Base-by-base conservation (phyloP, 2,329 filamentous ascomycete genomes). In the Fusarium dimerum region DNA sequence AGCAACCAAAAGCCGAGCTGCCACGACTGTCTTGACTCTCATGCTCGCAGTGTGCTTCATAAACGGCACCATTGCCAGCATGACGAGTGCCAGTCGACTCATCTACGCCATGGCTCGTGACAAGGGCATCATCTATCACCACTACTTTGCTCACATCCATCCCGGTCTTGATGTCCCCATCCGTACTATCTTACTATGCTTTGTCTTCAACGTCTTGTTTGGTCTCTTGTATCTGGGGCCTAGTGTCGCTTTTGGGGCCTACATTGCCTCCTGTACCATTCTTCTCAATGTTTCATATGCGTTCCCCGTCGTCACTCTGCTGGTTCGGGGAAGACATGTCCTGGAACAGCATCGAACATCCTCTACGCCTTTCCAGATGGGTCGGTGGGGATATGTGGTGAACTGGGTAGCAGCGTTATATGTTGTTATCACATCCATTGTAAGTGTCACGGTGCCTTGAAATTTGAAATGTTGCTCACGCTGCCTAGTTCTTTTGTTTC, bases 21-120 rank as follows among this genome's bases (percentile, higher is more conserved):
- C 66, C 1, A 68, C 75, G 7, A 73, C 73, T 10, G 55, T 78
- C 4, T 45, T 78, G 34, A 70, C 69, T 18, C 61, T 77, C 29
- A 70, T 74, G 59, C 60, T 77, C 1, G 66, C 65, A 1, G 58
- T 78, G 0, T 76, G 75, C 54, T 77, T 78, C 47, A 67, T 77
- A 45, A 75, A 76, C 32, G 76, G 75, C 5, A 75, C 73, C 29
- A 72, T 70, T 15, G 74, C 73, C 9, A 72, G 71, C 46, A 66
- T 74, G n/a, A 77, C 74, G 6, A 74, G 69, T 51, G 73, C 69
- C 2, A 76, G 69, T 36, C 64, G 76, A 16, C 66, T 78, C 17
- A 61, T 75, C 12, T 78, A 68, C 59, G 64, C 75, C 7, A 57
- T 58, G 55, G 52, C 55, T 1, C 43, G 52, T 12, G 55, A 59